A percentile compares a stretch with the other conserved stretches of the same genome.
Conservation (phyloP, 805 yeast species). For the Starmerella geochares region DNA sequence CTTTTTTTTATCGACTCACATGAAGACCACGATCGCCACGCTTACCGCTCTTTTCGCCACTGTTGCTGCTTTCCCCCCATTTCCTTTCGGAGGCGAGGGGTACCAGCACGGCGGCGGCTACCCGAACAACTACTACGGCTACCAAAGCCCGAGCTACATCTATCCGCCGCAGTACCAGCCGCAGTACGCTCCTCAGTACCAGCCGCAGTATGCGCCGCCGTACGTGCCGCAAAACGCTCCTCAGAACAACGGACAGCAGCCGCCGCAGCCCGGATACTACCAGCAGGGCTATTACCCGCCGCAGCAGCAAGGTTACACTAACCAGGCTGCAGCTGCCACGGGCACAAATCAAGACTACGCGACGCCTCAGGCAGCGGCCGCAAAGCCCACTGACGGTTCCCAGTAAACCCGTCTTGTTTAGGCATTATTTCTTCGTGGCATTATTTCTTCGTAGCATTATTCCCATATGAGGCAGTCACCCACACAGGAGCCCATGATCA, state of each 20-base stretch:
- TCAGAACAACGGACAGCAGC: no score
- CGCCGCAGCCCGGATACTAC: neutral
- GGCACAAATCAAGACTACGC: neutral
- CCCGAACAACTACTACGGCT: neutral
- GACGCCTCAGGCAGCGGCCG: slow-evolving; percentile 3
- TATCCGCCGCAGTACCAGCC: neutral
- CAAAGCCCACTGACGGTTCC: neutral
- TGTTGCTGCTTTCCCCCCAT: neutral
- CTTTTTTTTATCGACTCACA: neutral
- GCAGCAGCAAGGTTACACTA: slow-evolving; percentile 3
- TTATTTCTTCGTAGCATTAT: neutral
- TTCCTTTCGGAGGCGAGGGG: neutral
- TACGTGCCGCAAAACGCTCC: neutral
- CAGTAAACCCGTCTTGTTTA: neutral
- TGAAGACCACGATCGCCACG: neutral
- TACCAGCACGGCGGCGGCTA: neutral
- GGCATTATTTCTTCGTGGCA: neutral
- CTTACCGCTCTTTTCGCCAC: slow-evolving; percentile 1
- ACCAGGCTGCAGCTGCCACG: slow-evolving; percentile 1
- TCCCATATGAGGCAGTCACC: neutral
- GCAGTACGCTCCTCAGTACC: slow-evolving; percentile 7
- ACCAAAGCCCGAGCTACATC: slow-evolving; percentile 2
- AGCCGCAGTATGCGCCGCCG: slow-evolving; percentile 3
- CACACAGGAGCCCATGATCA: neutral
- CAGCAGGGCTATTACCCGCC: slow-evolving; percentile 8